These are phyloP conservation scores for Epichloe festucae DNA, from an alignment of 2,329 filamentous ascomycete species.

Conservation along the genomic window DNA sequence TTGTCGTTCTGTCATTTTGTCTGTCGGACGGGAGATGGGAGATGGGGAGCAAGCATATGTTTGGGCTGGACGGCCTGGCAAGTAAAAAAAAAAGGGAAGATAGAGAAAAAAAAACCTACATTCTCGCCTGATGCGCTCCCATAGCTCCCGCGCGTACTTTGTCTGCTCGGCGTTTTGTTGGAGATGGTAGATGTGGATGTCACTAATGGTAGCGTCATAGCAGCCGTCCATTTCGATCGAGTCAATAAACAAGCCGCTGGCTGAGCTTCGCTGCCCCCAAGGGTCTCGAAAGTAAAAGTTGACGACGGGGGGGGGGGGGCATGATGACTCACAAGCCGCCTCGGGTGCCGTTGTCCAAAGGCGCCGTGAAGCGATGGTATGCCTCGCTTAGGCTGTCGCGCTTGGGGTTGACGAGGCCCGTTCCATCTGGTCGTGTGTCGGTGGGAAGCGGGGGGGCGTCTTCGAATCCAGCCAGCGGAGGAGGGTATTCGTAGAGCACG, in stretches of 20 bases:
- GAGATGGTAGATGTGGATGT: constrained; percentile 77
- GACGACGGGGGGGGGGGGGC: no score
- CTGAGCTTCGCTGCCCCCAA: no score
- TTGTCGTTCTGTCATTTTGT: neutral
- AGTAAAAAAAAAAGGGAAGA: neutral
- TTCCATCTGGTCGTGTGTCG: constrained; percentile 58
- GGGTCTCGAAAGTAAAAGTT: no score
- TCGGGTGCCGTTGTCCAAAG: constrained; percentile 49
- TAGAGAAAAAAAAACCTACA: constrained; percentile 35
- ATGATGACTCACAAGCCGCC: constrained; percentile 55
- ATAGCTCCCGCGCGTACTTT: constrained; percentile 57
- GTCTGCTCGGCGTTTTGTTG: constrained; percentile 48
- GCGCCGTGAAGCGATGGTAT: constrained; percentile 56
- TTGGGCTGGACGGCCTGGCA: neutral
- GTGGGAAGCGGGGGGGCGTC: constrained; percentile 42
- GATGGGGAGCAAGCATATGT: no score
- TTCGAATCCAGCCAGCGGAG: constrained; percentile 45
- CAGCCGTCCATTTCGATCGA: neutral
- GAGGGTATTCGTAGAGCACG: constrained; percentile 18
- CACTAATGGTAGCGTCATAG: constrained; percentile 27
- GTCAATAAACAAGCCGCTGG: neutral
- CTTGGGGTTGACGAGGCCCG: constrained; percentile 58
- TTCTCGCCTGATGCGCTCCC: constrained; percentile 67
- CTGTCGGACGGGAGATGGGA: no score
- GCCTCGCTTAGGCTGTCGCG: constrained; percentile 48